Evolutionary conservation across 2,329 filamentous ascomycete species (phyloP).

Genomic region (Teratosphaeria nubilosa): DNA sequence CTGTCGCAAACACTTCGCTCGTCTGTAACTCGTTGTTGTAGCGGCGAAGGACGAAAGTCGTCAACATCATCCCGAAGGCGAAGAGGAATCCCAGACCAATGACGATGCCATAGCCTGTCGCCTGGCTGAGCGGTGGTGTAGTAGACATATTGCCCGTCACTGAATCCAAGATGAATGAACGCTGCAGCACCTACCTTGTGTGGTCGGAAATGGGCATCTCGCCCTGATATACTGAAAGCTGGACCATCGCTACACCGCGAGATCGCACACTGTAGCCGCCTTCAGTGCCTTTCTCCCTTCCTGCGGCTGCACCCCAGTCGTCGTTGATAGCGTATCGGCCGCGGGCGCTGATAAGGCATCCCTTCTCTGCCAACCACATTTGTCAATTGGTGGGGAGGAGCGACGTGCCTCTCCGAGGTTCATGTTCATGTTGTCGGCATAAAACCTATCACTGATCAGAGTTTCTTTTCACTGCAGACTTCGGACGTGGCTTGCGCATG

Average conservation of each 20-base stretch:
- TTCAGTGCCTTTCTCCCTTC: neutral
- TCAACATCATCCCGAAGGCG: slow-evolving; percentile 57
- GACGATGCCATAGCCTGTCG: slow-evolving; percentile 2
- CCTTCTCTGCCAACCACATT: neutral
- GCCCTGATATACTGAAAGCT: neutral
- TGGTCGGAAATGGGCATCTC: neutral
- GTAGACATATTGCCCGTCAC: neutral
- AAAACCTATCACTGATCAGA: neutral
- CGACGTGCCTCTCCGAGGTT: neutral
- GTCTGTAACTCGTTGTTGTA: slow-evolving; percentile 72
- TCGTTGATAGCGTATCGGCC: neutral
- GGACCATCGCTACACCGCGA: neutral
- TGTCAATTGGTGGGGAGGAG: neutral
- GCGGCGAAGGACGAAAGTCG: slow-evolving; percentile 59
- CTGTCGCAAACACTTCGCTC: slow-evolving; percentile 83
- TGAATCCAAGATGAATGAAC: neutral
- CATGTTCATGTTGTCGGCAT: no score
- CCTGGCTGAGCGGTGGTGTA: neutral
- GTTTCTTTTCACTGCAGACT: neutral
- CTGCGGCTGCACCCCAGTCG: neutral
- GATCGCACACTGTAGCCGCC: neutral
- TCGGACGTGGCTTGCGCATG: neutral
- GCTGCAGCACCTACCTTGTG: neutral
- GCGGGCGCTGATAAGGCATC: neutral
- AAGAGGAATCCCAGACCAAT: slow-evolving; percentile 2